Conservation (phyloP, 305 asterid species). For the Caryopteris hybrid region DNA sequence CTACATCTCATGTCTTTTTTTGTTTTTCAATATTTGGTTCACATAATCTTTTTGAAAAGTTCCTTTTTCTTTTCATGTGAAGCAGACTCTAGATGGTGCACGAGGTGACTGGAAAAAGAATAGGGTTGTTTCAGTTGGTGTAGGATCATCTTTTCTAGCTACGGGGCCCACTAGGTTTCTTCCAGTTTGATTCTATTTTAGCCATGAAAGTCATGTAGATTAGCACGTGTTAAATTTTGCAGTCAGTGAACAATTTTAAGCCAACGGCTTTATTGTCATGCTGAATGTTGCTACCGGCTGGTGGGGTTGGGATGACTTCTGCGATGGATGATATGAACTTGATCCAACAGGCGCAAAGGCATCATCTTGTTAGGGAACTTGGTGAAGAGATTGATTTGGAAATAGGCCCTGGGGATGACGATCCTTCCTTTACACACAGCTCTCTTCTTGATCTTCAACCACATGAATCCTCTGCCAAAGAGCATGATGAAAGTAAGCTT, state of each 20-base stretch:
- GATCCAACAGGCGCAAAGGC: slow-evolving; percentile 94
- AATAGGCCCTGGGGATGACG: slow-evolving; percentile 90
- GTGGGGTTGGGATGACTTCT: slow-evolving; percentile 79
- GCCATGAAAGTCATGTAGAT: slow-evolving; percentile 18
- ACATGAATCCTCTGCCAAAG: slow-evolving; percentile 78
- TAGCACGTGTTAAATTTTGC: slow-evolving; percentile 14
- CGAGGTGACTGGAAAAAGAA: not conserved
- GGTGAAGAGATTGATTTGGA: slow-evolving; percentile 97
- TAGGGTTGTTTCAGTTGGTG: slow-evolving; percentile 1
- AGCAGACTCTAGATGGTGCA: not conserved
- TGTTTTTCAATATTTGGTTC: too few species aligned
- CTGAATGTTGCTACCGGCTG: slow-evolving; percentile 87
- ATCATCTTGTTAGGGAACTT: slow-evolving; percentile 83
- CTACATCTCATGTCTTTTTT: not conserved
- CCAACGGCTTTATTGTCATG: slow-evolving; percentile 51
- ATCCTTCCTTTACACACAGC: slow-evolving; percentile 65
- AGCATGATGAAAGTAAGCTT: slow-evolving; percentile 63
- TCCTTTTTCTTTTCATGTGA: not conserved
- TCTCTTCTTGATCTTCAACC: slow-evolving; percentile 67
- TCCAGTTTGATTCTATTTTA: slow-evolving; percentile 1
- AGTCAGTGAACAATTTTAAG: slow-evolving; percentile 18
- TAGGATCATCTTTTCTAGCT: slow-evolving; percentile 1
- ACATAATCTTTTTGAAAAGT: too few species aligned
- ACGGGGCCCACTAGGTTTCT: too few species aligned
- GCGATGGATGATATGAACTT: slow-evolving; percentile 94